These are phyloP conservation scores for Astrothelium subdiscretum DNA, from an alignment of 495 filamentous ascomycete genomes.

Conservation along the genomic window DNA sequence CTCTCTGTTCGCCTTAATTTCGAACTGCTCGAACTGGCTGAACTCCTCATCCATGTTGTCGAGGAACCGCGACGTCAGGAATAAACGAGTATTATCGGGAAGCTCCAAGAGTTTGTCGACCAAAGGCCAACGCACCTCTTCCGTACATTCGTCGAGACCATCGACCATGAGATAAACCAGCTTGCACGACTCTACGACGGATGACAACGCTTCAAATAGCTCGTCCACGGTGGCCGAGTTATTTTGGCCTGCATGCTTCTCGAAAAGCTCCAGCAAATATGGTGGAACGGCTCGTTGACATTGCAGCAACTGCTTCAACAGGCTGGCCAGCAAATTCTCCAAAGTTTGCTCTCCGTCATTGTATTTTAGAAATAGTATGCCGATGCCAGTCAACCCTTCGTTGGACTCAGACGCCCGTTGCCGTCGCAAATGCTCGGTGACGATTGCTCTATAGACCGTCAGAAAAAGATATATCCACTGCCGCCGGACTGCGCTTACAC, in stretches of 20 bases:
- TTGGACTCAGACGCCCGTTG: not conserved
- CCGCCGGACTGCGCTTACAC: too few relatives aligned
- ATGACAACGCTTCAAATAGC: not conserved
- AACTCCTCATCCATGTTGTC: constrained; percentile 5
- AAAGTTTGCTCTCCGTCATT: constrained; percentile 9
- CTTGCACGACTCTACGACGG: not conserved
- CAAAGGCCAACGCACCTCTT: constrained; percentile 2
- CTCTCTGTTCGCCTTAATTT: constrained; percentile 4
- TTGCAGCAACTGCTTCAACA: constrained; percentile 8
- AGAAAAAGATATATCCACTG: too few relatives aligned
- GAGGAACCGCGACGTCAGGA: constrained; percentile 5
- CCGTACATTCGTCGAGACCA: constrained; percentile 8
- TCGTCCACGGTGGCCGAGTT: not conserved
- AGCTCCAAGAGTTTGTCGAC: not conserved
- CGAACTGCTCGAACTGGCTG: not conserved
- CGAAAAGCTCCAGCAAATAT: not conserved
- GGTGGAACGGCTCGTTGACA: not conserved
- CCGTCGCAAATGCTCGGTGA: constrained; percentile 9
- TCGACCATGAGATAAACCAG: constrained; percentile 2
- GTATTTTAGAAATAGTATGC: constrained; percentile 8
- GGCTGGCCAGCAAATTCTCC: constrained; percentile 4
- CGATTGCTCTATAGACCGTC: constrained; percentile 8
- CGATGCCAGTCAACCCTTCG: not conserved
- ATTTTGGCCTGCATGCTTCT: not conserved
- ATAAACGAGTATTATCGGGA: not conserved